A percentile compares a stretch with the other conserved stretches of the same genome.
Evolutionary conservation across 768 basidiomycete genomes (phyloP).

Genomic region (button mushroom (Agaricus bisporus)): DNA sequence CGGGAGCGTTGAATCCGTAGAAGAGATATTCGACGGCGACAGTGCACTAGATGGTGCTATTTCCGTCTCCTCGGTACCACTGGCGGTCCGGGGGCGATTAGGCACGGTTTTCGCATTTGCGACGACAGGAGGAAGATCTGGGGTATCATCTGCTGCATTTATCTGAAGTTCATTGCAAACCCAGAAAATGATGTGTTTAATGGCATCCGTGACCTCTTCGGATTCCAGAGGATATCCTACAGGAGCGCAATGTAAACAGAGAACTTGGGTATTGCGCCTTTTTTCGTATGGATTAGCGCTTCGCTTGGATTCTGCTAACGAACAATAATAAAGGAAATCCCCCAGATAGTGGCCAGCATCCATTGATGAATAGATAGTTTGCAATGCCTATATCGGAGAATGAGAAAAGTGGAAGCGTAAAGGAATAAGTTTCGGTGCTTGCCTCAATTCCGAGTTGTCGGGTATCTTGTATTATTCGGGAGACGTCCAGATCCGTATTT

Average conservation of each 20-base stretch:
- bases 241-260: slow-evolving; percentile 71
- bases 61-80: not conserved
- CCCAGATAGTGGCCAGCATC: slow-evolving; percentile 74
- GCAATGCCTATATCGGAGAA: slow-evolving; percentile 9
- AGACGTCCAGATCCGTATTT: slow-evolving; percentile 54
- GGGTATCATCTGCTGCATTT: slow-evolving; percentile 5
- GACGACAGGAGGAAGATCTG: slow-evolving; percentile 8
- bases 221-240: slow-evolving; percentile 57
- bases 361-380: slow-evolving; percentile 69
- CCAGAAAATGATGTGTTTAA: slow-evolving; percentile 58
- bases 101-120: slow-evolving; percentile 1
- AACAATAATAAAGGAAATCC: slow-evolving; percentile 75
- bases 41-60: not conserved
- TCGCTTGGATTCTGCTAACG: slow-evolving; percentile 61
- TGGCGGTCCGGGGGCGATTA: not conserved
- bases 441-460: slow-evolving; percentile 47
- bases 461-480: slow-evolving; percentile 48
- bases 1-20: not conserved
- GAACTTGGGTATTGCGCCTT: slow-evolving; percentile 31
- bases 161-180: slow-evolving; percentile 34
- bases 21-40: not conserved
- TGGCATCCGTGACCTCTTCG: slow-evolving; percentile 61
- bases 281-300: slow-evolving; percentile 18
- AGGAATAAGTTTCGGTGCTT: slow-evolving; percentile 13
- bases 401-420: not conserved